phyloP scores from a whole-genome alignment of 2,329 filamentous ascomycete species.

The Periconia macrospinosa region DNA sequence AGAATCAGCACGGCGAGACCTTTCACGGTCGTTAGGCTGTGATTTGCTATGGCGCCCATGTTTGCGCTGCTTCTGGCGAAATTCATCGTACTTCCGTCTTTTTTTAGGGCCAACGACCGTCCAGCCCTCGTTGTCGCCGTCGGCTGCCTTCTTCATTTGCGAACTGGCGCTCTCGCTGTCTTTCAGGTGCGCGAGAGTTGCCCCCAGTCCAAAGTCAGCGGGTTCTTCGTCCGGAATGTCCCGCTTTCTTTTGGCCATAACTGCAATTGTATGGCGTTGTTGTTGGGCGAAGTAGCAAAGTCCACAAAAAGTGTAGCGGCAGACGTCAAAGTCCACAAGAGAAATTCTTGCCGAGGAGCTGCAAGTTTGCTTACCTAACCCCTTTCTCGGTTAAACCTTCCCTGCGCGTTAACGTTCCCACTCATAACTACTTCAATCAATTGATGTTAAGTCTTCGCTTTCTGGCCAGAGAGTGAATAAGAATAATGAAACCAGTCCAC shows the following conservation, averaged over 20 bases:
- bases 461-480: too few species aligned
- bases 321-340: too few species aligned
- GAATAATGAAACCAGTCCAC: too few species aligned
- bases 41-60: background rate
- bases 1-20: background rate
- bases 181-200: slow-evolving; percentile 31
- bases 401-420: too few species aligned
- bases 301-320: too few species aligned
- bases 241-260: slow-evolving; percentile 37
- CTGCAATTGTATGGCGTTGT: background rate
- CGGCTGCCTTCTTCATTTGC: slow-evolving; percentile 9
- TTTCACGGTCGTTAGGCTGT: slow-evolving; percentile 1
- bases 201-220: slow-evolving; percentile 31
- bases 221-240: slow-evolving; percentile 15
- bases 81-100: slow-evolving; percentile 16
- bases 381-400: too few species aligned
- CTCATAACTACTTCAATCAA: too few species aligned
- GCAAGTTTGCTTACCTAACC: too few species aligned
- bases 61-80: slow-evolving; percentile 1
- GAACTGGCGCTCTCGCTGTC: slow-evolving; percentile 16
- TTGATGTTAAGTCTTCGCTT: too few species aligned
- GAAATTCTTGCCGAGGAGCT: too few species aligned
- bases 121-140: slow-evolving; percentile 30
- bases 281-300: too few species aligned
- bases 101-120: slow-evolving; percentile 29